These are phyloP conservation scores for Trichoderma sp. DNA, from an alignment of 2,329 filamentous ascomycete species.

Conservation along the genomic window DNA sequence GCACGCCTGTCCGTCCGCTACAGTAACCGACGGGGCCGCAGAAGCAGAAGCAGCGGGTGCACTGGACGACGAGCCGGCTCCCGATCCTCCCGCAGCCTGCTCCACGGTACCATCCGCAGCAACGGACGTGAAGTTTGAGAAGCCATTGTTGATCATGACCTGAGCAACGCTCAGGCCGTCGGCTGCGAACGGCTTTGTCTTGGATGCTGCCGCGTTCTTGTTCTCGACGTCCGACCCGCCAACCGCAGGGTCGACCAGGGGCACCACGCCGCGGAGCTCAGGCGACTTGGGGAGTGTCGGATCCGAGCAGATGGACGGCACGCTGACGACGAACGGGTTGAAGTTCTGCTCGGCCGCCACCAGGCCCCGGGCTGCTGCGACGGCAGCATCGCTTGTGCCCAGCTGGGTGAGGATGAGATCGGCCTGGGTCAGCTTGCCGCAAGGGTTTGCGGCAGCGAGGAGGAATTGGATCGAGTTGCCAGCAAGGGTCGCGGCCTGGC, in stretches of 20 bases:
- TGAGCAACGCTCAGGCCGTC: conserved; percentile 19
- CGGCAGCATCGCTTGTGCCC: conserved; percentile 13
- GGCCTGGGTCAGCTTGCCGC: conserved; percentile 18
- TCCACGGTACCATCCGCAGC: background rate
- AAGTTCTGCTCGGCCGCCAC: conserved; percentile 23
- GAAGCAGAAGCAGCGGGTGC: background rate
- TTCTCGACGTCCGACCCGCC: conserved; percentile 16
- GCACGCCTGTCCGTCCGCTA: background rate
- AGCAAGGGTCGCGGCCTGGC: conserved; percentile 6
- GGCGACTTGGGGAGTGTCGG: conserved; percentile 13
- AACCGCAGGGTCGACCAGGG: conserved; percentile 19
- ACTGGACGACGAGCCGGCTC: background rate
- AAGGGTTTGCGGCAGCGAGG: conserved; percentile 18
- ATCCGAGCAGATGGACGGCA: conserved; percentile 18
- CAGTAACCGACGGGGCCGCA: background rate
- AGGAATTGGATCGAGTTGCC: conserved; percentile 11
- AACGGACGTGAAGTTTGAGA: conserved; percentile 17
- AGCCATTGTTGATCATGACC: conserved; percentile 17
- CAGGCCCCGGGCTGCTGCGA: conserved; percentile 14
- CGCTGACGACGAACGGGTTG: conserved; percentile 21
- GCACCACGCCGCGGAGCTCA: conserved; percentile 12
- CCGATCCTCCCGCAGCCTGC: background rate
- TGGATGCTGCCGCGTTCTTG: conserved; percentile 10
- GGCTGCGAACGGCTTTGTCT: conserved; percentile 7
- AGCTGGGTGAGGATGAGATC: conserved; percentile 9